phyloP scores from a whole-genome alignment of 345 rosid genomes.

The Xanthoceras sorbifolium region DNA sequence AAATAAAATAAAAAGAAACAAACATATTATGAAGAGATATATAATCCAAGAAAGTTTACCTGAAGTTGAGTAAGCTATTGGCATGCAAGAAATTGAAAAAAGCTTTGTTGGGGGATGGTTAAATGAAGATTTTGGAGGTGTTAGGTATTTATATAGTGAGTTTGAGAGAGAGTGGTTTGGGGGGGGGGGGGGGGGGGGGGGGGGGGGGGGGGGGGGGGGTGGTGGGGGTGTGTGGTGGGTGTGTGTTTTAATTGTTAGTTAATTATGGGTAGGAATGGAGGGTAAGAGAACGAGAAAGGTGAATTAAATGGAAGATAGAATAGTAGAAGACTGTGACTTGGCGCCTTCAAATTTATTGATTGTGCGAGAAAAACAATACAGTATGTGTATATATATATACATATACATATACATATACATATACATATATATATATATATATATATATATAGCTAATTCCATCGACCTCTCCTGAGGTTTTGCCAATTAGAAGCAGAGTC shows the following conservation, averaged over 20 bases:
- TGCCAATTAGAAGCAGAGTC: too few relatives aligned
- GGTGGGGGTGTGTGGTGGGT: too few relatives aligned
- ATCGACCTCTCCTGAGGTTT: too few relatives aligned
- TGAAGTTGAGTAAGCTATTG: neutral
- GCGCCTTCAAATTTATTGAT: neutral
- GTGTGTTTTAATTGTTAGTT: constrained; percentile 17
- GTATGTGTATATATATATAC: too few relatives aligned
- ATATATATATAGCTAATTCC: too few relatives aligned
- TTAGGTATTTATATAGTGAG: neutral
- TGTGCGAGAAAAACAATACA: neutral
- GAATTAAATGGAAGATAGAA: neutral
- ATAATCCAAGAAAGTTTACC: neutral
- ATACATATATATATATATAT: too few relatives aligned
- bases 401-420: too few relatives aligned
- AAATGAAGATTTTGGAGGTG: neutral
- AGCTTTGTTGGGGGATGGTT: neutral
- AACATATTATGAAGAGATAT: neutral
- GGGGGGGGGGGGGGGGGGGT: constrained; percentile 7
- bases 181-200: constrained; percentile 6
- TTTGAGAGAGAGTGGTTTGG: neutral
- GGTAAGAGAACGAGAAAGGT: constrained; percentile 11
- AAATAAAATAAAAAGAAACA: neutral
- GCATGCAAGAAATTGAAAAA: neutral
- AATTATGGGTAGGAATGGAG: constrained; percentile 31
- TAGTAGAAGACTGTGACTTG: constrained; percentile 10